Evolutionary conservation across 2,329 filamentous ascomycete species (phyloP), one percentile per base, ranked within the genome.

Genomic region (Penicillium sp.): DNA sequence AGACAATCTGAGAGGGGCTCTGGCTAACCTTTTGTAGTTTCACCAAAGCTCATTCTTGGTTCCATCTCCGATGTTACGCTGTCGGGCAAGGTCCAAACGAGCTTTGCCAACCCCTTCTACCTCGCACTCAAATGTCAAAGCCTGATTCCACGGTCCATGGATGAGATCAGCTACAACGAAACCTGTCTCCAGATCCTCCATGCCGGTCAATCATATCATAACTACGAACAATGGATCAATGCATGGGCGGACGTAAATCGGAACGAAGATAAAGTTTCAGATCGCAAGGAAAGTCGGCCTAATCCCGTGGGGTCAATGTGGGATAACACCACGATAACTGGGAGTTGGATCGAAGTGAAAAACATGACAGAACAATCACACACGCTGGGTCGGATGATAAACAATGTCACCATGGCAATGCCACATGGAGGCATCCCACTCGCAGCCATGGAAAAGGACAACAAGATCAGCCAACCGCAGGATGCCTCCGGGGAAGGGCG

Each of bases 361-460:
- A 73, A 87, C 47, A 76, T 82, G 13, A 73, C 74, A 0, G 64
- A 69, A 3, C 69, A 74, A 0, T 84, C 76, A 4, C 61, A 73
- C 4, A 61, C 73, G 9, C 64, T 79, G 45, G 68, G 72, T 0
- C 75, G 85, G 26, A 74, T 85, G 34, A 72, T 91, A 58, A 87
- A 90, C 62, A 90, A 90, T 53, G 80, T 89, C 26, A 86, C 84
- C 0, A 74, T 90, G 55, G 85, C 86, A 0, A 84, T 90, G 77
- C 88, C 88, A 0, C 88, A 93, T 57, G 74, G 82, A 0, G 81
- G 84, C 0, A 76, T 93, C 0, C 81, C 85, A 32, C 67, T 73
- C 9, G 86, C 87, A 0, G 82, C 84, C 0, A 77, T 73, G 7
- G 73, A 84, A 54, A 67, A 74, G 0, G 63, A 68, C 7, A 91